Percentiles rank a stretch among this genome's conserved stretches.
phyloP scores from a whole-genome alignment of 805 yeast species.

The Cyberlindnera petersonii region DNA sequence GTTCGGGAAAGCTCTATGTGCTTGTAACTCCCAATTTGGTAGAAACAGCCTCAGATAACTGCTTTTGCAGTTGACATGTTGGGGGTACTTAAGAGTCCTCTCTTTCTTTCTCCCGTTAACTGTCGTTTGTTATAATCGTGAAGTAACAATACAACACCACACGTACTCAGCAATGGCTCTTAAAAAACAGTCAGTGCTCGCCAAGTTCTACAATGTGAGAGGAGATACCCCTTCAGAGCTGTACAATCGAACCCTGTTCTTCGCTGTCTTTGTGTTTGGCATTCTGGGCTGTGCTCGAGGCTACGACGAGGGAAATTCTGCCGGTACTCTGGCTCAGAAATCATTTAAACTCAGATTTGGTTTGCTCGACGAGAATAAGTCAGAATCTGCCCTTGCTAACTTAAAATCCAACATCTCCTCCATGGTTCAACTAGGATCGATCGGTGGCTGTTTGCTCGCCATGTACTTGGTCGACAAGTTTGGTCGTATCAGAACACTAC shows the following conservation, averaged over 20 bases:
- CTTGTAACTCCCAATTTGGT: too few species aligned
- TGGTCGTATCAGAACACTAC: slow-evolving; percentile 49
- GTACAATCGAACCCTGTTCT: slow-evolving; percentile 43
- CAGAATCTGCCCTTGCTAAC: slow-evolving; percentile 38
- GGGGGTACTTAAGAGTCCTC: too few species aligned
- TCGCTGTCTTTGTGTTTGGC: slow-evolving; percentile 48
- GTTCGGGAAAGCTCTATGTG: too few species aligned
- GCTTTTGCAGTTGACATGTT: too few species aligned
- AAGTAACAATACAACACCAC: too few species aligned
- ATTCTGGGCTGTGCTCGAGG: slow-evolving; percentile 55
- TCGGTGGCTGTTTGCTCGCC: slow-evolving; percentile 50
- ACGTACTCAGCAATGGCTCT: too few species aligned
- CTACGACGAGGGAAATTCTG: slow-evolving; percentile 50
- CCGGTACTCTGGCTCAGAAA: slow-evolving; percentile 42
- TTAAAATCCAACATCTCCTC: slow-evolving; percentile 50
- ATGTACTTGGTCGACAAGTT: slow-evolving; percentile 45
- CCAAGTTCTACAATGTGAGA: slow-evolving; percentile 18
- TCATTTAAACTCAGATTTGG: slow-evolving; percentile 43
- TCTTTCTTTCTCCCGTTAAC: too few species aligned
- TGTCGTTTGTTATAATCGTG: too few species aligned
- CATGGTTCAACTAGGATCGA: slow-evolving; percentile 55
- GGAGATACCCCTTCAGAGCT: slow-evolving; percentile 38
- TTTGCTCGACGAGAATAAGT: slow-evolving; percentile 35
- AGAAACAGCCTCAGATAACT: too few species aligned
- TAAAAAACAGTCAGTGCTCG: slow-evolving; percentile 6